These are phyloP conservation scores for Penicillium angulare DNA, from an alignment of 495 filamentous ascomycete species.

Conservation along the genomic window DNA sequence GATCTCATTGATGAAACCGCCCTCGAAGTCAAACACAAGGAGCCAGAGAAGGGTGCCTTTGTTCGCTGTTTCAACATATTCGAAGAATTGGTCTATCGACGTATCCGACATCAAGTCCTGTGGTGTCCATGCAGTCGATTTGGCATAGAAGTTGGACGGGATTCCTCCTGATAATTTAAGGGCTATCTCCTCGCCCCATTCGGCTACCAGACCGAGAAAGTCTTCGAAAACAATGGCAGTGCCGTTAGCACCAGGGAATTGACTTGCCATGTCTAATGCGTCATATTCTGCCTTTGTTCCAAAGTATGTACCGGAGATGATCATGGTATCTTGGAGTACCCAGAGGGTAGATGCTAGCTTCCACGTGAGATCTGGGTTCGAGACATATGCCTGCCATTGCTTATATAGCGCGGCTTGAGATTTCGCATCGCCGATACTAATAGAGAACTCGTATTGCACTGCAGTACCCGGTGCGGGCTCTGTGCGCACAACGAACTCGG, in stretches of 20 bases:
- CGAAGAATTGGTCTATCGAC: neutral
- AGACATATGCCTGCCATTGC: conserved; percentile 26
- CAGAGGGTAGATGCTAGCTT: conserved; percentile 43
- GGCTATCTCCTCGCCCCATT: neutral
- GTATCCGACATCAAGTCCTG: neutral
- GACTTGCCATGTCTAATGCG: neutral
- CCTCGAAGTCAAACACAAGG: neutral
- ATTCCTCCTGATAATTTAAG: neutral
- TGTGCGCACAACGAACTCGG: conserved; percentile 36
- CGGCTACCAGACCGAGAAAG: neutral
- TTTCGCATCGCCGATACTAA: conserved; percentile 29
- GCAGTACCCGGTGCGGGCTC: conserved; percentile 23
- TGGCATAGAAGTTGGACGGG: neutral
- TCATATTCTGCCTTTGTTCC: conserved; percentile 31
- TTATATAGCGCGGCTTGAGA: conserved; percentile 25
- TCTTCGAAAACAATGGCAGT: neutral
- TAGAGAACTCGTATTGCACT: conserved; percentile 26
- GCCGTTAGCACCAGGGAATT: neutral
- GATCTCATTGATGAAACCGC: neutral
- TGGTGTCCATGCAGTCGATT: neutral
- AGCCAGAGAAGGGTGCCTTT: neutral
- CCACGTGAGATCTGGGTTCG: conserved; percentile 44
- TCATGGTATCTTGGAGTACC: conserved; percentile 18
- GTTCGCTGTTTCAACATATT: neutral
- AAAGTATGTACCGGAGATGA: conserved; percentile 29